These are phyloP conservation scores for Kickxella alabastrina DNA, from an alignment of 192 early-diverging fungal species.

Conservation along the genomic window DNA sequence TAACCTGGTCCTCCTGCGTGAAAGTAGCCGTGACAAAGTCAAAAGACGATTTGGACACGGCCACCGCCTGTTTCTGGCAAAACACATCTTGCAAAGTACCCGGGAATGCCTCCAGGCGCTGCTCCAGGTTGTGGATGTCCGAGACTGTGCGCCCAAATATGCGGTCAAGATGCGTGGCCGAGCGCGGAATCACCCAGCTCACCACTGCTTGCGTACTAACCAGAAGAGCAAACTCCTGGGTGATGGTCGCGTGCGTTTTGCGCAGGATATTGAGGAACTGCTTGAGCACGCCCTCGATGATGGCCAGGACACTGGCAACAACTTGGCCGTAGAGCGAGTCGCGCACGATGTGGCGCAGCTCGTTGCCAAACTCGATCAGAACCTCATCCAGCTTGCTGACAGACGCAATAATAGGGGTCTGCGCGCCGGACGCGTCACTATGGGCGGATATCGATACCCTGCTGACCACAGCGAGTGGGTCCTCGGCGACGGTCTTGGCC, in stretches of 20 bases:
- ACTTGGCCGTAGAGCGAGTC: conserved; percentile 55
- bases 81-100: conserved; percentile 51
- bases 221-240: conserved; percentile 45
- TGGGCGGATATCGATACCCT: conserved; percentile 35
- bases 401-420: conserved; percentile 40
- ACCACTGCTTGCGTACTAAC: conserved; percentile 49
- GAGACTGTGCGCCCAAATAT: conserved; percentile 50
- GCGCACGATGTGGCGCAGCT: conserved; percentile 50
- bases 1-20: conserved; percentile 13
- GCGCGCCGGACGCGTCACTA: conserved; percentile 20
- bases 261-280: conserved; percentile 45
- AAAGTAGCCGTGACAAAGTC: conserved; percentile 46
- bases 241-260: conserved; percentile 14
- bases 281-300: conserved; percentile 52
- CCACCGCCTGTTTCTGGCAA: conserved; percentile 45
- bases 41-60: conserved; percentile 27
- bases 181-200: conserved; percentile 48
- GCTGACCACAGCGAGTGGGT: conserved; percentile 61
- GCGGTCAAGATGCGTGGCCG: conserved; percentile 37
- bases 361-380: conserved; percentile 48
- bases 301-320: conserved; percentile 41
- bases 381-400: conserved; percentile 48
- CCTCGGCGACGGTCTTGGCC: conserved; percentile 62
- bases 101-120: conserved; percentile 51
- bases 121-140: conserved; percentile 52